Base-by-base conservation (phyloP, 2,329 filamentous ascomycete genomes). In the Chrysoporthe deuterocubensis region DNA sequence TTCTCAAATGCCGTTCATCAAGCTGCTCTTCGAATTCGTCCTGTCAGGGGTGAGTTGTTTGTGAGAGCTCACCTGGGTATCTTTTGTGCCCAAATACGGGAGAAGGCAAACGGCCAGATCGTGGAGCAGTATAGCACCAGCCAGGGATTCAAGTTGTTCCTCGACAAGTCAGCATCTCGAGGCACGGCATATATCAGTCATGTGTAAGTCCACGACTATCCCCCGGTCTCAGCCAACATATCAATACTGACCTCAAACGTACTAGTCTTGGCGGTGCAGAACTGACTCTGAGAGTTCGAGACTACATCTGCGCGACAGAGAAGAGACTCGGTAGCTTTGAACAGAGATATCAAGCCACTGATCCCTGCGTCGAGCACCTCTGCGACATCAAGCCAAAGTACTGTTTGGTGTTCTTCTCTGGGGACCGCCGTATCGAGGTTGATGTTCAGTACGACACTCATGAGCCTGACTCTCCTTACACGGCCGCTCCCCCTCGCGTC, bases 381-480 rank as follows among this genome's bases (percentile, higher is more conserved):
- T 32, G 44, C 8, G 66, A 75, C 1, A 69, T 70, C 3, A 62
- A 62, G 37, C 59, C 67, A 1, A 65, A 67, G 6, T 68, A 43
- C 13, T 70, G 43, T 34, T 57, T 76, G 5, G 62, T 73, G 1
- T 66, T 68, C 34, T 71, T 65, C 44, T 63, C 71, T 16, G 71
- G 68, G n/a, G 69, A 69, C 16, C 71, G 71, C 11, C 70, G 70
- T 2, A 42, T 75, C 11, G 73, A 76, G 37, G 58, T 74, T 8
- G 67, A 73, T 32, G 57, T 74, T 8, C 37, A 57, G 2, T 54
- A 67, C 0, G 59, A 65, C 7, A 40, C 62, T 3, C 14, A n/a
- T 52, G 2, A 37, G 56, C 32, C 11, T 18, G 42, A 37, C 56
- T 44, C 7, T 50, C 62, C 3, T 32, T 62, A 50, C 32, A 59